Percentiles rank a stretch among this genome's conserved stretches.
Evolutionary conservation across 2,329 filamentous ascomycete genomes (phyloP).

Genomic region (Fusarium sp.): DNA sequence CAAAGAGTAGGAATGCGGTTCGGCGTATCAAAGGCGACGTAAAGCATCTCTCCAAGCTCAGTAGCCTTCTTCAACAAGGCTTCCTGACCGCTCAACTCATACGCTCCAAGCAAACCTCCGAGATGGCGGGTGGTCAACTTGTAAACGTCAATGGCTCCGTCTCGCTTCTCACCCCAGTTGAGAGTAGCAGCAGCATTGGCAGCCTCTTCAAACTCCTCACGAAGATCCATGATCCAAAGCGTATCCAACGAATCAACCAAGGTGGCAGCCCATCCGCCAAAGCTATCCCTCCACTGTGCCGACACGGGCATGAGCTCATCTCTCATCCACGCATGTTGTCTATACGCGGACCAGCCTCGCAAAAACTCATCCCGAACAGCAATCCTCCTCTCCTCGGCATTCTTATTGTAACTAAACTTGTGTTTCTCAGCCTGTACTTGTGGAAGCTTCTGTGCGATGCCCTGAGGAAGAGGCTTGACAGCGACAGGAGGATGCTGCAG

Average conservation of each 20-base stretch:
- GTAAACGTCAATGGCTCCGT: conserved; percentile 61
- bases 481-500: conserved; percentile 47
- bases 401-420: conserved; percentile 33
- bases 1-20: conserved; percentile 63
- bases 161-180: conserved; percentile 62
- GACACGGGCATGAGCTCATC: conserved; percentile 65
- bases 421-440: conserved; percentile 46
- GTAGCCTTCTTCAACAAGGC: conserved; percentile 62
- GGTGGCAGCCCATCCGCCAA: conserved; percentile 69
- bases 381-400: conserved; percentile 47
- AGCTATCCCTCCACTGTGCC: conserved; percentile 58
- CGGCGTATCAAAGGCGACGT: conserved; percentile 66
- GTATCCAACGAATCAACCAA: conserved; percentile 72
- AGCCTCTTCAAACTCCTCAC: conserved; percentile 67
- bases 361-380: conserved; percentile 57
- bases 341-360: conserved; percentile 64
- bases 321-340: conserved; percentile 62
- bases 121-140: conserved; percentile 68
- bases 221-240: conserved; percentile 71
- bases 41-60: conserved; percentile 67
- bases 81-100: conserved; percentile 60
- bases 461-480: conserved; percentile 49
- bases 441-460: conserved; percentile 41
- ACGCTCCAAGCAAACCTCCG: conserved; percentile 63
- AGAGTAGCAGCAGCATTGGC: conserved; percentile 61